Conservation (phyloP, 371 early-diverging fungal genomes). For the Rhizopus stolonifer region DNA sequence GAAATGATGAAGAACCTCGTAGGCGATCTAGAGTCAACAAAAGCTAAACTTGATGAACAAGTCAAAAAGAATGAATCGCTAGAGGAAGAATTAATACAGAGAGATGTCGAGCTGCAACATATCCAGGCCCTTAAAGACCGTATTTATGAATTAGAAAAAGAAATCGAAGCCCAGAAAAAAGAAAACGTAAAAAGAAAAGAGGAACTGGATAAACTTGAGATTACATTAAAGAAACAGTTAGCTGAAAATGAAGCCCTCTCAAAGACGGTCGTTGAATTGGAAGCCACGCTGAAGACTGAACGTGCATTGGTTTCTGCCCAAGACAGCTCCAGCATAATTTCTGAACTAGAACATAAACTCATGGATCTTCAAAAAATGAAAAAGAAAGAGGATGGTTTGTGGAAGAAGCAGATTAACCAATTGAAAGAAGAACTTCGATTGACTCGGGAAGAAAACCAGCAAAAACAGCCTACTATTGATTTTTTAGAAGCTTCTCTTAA, state of each 20-base stretch:
- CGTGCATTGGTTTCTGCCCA: conserved; percentile 15
- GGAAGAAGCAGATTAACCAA: conserved; percentile 15
- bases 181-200: conserved; percentile 4
- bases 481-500: conserved; percentile 6
- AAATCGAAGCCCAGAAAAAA: conserved; percentile 11
- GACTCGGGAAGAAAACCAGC: conserved; percentile 13
- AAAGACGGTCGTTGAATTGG: conserved; percentile 16
- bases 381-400: conserved; percentile 10
- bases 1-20: conserved; percentile 12
- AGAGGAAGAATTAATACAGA: conserved; percentile 12
- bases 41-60: conserved; percentile 14
- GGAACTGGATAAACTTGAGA: conserved; percentile 10
- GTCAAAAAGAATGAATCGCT: background rate
- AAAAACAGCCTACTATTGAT: conserved; percentile 7
- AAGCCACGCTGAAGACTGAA: conserved; percentile 17
- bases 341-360: conserved; percentile 22
- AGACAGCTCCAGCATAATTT: conserved; percentile 26
- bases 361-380: conserved; percentile 9
- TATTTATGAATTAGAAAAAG: conserved; percentile 27
- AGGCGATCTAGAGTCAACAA: conserved; percentile 15
- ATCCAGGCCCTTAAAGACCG: conserved; percentile 20
- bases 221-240: background rate
- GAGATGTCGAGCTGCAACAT: conserved; percentile 15
- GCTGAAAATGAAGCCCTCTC: conserved; percentile 12
- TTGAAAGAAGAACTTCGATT: conserved; percentile 2